These are phyloP conservation scores for Pascua sp. DNA, from an alignment of 1,284 basidiomycete genomes.

Conservation along the genomic window DNA sequence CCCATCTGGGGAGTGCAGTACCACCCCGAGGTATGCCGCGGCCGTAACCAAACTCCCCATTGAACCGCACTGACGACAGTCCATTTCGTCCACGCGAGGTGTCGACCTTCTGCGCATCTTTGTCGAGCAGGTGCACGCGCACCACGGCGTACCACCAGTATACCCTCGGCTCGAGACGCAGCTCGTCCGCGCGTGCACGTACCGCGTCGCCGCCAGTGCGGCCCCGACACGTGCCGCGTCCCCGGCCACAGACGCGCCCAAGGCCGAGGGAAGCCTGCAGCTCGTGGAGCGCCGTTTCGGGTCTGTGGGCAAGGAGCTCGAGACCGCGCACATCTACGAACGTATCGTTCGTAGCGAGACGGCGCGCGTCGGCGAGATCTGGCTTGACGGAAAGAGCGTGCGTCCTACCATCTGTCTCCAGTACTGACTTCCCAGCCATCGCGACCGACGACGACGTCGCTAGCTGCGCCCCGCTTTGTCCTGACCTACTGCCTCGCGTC, in stretches of 20 bases:
- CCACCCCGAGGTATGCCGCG: slow-evolving; percentile 69
- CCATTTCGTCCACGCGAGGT: slow-evolving; percentile 50
- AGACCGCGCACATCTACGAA: slow-evolving; percentile 49
- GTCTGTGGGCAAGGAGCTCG: slow-evolving; percentile 15
- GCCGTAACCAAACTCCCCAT: no score
- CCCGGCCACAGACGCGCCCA: background rate
- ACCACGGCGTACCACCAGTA: slow-evolving; percentile 24
- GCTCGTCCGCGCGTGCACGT: slow-evolving; percentile 38
- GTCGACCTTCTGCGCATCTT: slow-evolving; percentile 46
- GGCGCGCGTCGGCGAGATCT: slow-evolving; percentile 49
- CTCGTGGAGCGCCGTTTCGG: slow-evolving; percentile 24
- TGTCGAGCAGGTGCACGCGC: slow-evolving; percentile 32
- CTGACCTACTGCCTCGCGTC: slow-evolving; percentile 42
- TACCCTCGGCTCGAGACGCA: slow-evolving; percentile 33
- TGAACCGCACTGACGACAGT: slow-evolving; percentile 29
- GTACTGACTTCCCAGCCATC: slow-evolving; percentile 27
- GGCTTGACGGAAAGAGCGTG: slow-evolving; percentile 53
- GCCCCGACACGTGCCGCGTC: slow-evolving; percentile 16
- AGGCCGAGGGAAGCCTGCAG: slow-evolving; percentile 10
- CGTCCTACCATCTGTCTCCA: slow-evolving; percentile 7
- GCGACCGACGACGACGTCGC: slow-evolving; percentile 42
- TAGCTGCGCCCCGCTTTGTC: slow-evolving; percentile 40
- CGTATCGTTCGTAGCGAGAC: slow-evolving; percentile 34
- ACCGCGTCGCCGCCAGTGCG: slow-evolving; percentile 29
- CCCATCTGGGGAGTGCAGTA: slow-evolving; percentile 95